These are phyloP conservation scores for Pseudohyphozyma bogoriensis DNA, from an alignment of 768 basidiomycete genomes.

Conservation along the genomic window DNA sequence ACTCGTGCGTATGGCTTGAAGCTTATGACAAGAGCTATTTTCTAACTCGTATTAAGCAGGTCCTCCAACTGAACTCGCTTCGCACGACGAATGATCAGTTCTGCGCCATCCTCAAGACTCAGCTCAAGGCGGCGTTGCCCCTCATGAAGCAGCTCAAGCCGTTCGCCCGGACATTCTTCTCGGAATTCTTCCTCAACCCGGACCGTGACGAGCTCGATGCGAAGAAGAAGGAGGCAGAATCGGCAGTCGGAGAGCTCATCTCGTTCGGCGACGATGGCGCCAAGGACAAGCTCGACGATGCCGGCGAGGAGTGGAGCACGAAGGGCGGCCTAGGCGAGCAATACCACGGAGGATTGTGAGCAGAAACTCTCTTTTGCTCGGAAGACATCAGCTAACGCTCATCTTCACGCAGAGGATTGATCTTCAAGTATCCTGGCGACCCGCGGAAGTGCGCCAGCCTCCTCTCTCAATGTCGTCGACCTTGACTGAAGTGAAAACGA, in stretches of 20 bases:
- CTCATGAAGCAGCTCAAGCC: conserved; percentile 87
- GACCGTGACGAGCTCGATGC: conserved; percentile 13
- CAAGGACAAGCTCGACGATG: conserved; percentile 33
- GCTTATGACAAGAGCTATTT: neutral
- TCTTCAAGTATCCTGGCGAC: conserved; percentile 83
- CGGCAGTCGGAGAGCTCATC: conserved; percentile 29
- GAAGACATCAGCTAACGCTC: neutral
- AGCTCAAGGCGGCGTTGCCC: conserved; percentile 76
- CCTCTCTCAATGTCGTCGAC: no score
- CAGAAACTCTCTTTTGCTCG: neutral
- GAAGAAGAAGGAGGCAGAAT: conserved; percentile 10
- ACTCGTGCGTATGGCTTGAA: conserved; percentile 49
- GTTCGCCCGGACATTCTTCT: conserved; percentile 87
- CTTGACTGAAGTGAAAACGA: no score
- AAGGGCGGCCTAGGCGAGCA: conserved; percentile 37
- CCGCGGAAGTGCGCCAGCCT: conserved; percentile 65
- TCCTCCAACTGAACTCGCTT: conserved; percentile 86
- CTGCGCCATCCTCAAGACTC: conserved; percentile 76
- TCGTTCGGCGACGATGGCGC: conserved; percentile 32
- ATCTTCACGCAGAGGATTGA: conserved; percentile 9
- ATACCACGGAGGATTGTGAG: conserved; percentile 20
- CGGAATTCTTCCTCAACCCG: conserved; percentile 50
- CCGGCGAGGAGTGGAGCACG: conserved; percentile 38
- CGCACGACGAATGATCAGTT: conserved; percentile 76
- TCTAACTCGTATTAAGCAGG: conserved; percentile 26